Evolutionary conservation across 306 rosid genomes (phyloP).

Genomic region (Psophocarpus tetragonolobus): DNA sequence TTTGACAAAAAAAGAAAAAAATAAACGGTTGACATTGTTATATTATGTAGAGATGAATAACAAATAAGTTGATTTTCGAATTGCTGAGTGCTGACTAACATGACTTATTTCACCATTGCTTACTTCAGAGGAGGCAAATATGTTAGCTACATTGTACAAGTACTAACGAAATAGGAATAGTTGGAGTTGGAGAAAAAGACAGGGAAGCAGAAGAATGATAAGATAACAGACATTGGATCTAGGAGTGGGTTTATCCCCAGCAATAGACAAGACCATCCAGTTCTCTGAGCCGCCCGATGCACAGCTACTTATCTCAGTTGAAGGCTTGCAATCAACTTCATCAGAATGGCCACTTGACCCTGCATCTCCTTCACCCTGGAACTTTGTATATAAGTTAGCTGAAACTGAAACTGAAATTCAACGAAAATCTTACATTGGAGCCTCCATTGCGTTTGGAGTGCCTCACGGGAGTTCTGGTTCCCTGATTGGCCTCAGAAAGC

Average conservation of each 20-base stretch:
- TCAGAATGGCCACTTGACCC: slow-evolving; percentile 52
- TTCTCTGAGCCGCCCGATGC: slow-evolving; percentile 61
- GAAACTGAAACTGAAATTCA: background rate
- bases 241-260: slow-evolving; percentile 49
- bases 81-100: no score
- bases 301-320: slow-evolving; percentile 54
- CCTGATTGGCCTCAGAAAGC: slow-evolving; percentile 66
- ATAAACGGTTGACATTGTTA: background rate
- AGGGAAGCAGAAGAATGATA: background rate
- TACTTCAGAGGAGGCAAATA: background rate
- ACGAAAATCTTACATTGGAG: slow-evolving; percentile 51
- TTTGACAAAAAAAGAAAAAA: background rate
- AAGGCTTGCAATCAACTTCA: slow-evolving; percentile 49
- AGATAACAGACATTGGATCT: slow-evolving; percentile 44
- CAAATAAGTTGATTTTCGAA: no score
- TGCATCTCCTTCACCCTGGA: slow-evolving; percentile 64
- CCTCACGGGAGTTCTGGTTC: slow-evolving; percentile 75
- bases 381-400: no score
- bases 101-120: background rate
- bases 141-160: background rate
- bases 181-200: background rate
- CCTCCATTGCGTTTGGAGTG: slow-evolving; percentile 58
- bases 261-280: slow-evolving; percentile 61
- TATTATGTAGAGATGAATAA: background rate
- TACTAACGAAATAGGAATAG: background rate